Evolutionary conservation across 2,329 filamentous ascomycete species (phyloP), one percentile per base, ranked within the genome.

Genomic region (Leptographium lundbergii): DNA sequence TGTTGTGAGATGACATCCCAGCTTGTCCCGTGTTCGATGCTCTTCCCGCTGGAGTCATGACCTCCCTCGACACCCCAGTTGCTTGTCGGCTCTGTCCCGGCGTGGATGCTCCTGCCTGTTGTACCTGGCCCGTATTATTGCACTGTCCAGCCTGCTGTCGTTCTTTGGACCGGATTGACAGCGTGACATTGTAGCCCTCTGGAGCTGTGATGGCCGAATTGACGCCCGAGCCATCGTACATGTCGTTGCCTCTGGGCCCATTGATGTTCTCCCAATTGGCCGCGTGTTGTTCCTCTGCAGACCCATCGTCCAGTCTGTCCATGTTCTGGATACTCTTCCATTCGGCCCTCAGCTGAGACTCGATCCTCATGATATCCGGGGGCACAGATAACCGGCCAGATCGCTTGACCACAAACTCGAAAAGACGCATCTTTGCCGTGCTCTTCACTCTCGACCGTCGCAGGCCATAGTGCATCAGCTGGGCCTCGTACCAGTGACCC

Each of bases 381-480:
- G 82, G 82, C 2, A 85, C 74, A 0, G 69, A 67, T 3, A 86
- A 66, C 2, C 68, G 70, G 0, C 73, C 74, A 11, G 4, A 6
- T 6, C 22, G 22, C 3, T 68, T 69, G 36, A 77, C 79, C 60
- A 84, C 66, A 6, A 81, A 81, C 61, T 82, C 77, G 24, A 79
- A 74, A 13, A 87, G 69, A 2, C 81, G 71, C 70, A 82, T 77
- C 59, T 82, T 80, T 11, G 82, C 81, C 0, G 77, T 75, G 25
- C 79, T 75, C 69, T 85, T 85, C 53, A 74, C 74, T 64, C 81
- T 81, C 17, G 79, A 81, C 0, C 75, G 74, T 7, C 71, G 72
- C 0, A 86, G 71, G 1, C 80, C 81, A 69, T 85, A 86, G 68
- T 86, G 83, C 5, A 82, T 69, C 11, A 85, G 73, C 62, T 86